These are phyloP conservation scores for Beta corolliflora DNA, from an alignment of 179 eudicot species.

Conservation along the genomic window DNA sequence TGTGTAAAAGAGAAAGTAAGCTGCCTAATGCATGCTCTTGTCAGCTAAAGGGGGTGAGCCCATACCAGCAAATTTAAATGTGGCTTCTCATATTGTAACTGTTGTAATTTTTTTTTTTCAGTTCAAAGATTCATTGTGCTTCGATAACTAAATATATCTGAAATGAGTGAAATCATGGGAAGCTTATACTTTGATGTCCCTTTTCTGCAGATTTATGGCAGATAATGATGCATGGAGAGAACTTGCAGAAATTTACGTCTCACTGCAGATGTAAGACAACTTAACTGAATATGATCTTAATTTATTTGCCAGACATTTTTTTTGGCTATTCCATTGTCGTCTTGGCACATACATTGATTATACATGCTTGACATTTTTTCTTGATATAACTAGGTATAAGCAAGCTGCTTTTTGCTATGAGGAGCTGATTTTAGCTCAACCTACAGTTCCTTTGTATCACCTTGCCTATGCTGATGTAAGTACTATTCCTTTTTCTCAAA, in stretches of 20 bases:
- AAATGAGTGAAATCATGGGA: background rate
- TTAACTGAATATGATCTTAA: background rate
- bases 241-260: constrained; percentile 85
- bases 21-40: background rate
- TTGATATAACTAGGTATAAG: constrained; percentile 71
- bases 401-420: constrained; percentile 98
- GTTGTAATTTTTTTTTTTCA: background rate
- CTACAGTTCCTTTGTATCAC: constrained; percentile 76
- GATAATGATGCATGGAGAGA: constrained; percentile 99
- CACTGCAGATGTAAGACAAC: constrained; percentile 81
- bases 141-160: background rate
- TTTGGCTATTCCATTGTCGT: background rate
- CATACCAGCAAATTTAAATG: background rate
- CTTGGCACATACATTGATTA: background rate
- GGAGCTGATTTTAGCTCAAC: constrained; percentile 87
- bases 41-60: background rate
- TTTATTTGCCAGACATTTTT: background rate
- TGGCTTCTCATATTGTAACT: background rate
- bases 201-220: constrained; percentile 80
- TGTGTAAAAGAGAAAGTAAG: background rate
- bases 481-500: constrained; percentile 11
- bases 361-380: constrained; percentile 7
- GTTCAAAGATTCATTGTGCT: background rate
- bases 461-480: constrained; percentile 96
- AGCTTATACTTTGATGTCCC: constrained; percentile 16